These are phyloP conservation scores for Aspergillus steynii DNA, from an alignment of 495 filamentous ascomycete species.

Conservation along the genomic window DNA sequence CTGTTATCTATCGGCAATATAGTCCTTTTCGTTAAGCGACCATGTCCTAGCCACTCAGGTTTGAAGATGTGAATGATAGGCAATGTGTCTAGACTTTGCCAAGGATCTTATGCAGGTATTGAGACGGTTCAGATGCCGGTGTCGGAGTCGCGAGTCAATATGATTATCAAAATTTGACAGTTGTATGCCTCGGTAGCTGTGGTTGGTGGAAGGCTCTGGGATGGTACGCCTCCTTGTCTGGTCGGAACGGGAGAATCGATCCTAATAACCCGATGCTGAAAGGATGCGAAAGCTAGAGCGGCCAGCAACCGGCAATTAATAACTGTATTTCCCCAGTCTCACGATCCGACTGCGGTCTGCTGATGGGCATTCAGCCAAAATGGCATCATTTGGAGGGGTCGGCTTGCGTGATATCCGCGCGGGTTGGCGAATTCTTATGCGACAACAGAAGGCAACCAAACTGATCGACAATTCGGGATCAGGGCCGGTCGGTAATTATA, in stretches of 20 bases:
- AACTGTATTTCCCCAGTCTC: neutral
- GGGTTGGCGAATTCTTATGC: neutral
- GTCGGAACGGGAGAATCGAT: neutral
- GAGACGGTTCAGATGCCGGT: neutral
- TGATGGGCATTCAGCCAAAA: neutral
- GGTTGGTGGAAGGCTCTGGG: neutral
- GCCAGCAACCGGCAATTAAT: neutral
- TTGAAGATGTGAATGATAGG: neutral
- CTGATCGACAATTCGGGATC: neutral
- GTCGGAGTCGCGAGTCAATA: neutral
- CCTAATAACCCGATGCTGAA: neutral
- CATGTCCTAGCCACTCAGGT: neutral
- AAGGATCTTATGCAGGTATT: neutral
- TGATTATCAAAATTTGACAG: neutral
- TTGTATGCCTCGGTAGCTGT: neutral
- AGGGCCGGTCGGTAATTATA: neutral
- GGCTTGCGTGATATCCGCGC: conserved; percentile 3
- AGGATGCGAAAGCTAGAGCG: neutral
- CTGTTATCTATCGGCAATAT: neutral
- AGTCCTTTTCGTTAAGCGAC: neutral
- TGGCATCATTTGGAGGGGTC: conserved; percentile 5
- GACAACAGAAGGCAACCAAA: neutral
- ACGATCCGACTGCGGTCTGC: neutral
- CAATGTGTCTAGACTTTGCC: neutral
- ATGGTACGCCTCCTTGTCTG: neutral